phyloP scores from a whole-genome alignment of 306 rosid genomes.

The Amphicarpaea edgeworthii region DNA sequence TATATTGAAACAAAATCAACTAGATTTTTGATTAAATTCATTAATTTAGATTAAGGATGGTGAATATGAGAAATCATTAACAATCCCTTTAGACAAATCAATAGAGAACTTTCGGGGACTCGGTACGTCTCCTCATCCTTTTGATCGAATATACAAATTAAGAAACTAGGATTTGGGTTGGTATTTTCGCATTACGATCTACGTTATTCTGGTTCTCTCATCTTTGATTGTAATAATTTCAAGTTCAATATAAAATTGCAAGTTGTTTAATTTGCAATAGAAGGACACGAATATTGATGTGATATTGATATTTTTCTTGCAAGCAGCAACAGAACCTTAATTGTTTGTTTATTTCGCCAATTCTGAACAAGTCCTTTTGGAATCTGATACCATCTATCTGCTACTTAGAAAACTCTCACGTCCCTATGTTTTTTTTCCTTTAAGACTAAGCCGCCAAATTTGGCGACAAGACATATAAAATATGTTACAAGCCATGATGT shows the following conservation, averaged over 20 bases:
- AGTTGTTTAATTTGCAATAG: constrained; percentile 12
- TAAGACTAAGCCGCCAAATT: constrained; percentile 22
- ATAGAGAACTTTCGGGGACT: neutral
- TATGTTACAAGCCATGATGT: neutral
- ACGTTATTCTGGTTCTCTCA: neutral
- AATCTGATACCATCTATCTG: constrained; percentile 48
- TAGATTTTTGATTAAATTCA: neutral
- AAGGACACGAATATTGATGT: constrained; percentile 9
- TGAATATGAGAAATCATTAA: neutral
- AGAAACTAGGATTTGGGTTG: neutral
- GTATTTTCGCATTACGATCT: too few relatives aligned
- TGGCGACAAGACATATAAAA: neutral
- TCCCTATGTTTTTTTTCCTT: neutral
- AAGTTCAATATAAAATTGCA: neutral
- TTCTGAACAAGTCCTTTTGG: constrained; percentile 28
- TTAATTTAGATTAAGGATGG: neutral
- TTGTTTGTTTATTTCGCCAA: constrained; percentile 16
- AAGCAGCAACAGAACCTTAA: neutral
- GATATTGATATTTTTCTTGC: constrained; percentile 34
- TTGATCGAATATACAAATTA: neutral
- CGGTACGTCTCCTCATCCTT: neutral
- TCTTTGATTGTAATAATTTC: neutral
- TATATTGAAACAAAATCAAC: neutral
- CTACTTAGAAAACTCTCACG: neutral
- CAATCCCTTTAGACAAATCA: neutral